Conservation (phyloP, 345 rosid genomes). For the Laguncularia racemosa region DNA sequence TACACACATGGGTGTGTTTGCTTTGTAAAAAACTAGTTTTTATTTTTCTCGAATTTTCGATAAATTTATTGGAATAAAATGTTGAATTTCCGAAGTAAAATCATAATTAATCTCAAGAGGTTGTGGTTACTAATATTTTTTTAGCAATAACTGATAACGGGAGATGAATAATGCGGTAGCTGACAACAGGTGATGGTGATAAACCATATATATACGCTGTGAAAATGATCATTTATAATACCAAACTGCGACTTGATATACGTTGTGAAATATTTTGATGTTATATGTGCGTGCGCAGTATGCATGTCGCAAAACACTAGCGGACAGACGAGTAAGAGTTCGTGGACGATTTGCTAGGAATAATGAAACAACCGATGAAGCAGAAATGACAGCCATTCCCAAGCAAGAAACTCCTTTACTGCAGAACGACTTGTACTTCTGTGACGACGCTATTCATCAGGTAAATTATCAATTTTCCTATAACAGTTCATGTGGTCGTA, state of each 20-base stretch:
- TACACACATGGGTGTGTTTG: too few species aligned
- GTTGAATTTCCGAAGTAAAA: too few species aligned
- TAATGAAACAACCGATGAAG: constrained; percentile 41
- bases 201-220: too few species aligned
- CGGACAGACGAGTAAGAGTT: constrained; percentile 84
- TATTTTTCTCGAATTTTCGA: too few species aligned
- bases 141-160: too few species aligned
- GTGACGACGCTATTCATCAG: constrained; percentile 25
- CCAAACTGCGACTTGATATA: not conserved
- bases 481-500: too few species aligned
- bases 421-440: constrained; percentile 30
- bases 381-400: constrained; percentile 33
- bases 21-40: too few species aligned
- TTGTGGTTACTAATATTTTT: not conserved
- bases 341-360: constrained; percentile 89
- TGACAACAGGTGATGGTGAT: too few species aligned
- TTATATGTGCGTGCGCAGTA: constrained; percentile 34
- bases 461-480: constrained; percentile 12
- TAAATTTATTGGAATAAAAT: too few species aligned
- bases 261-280: not conserved
- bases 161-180: too few species aligned
- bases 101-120: not conserved
- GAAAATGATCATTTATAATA: too few species aligned
- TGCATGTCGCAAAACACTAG: constrained; percentile 88
- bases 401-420: constrained; percentile 24